Percentiles rank a stretch among this genome's conserved stretches.
Conservation (phyloP, 106 monocot species). For the Ottelia alismoides region DNA sequence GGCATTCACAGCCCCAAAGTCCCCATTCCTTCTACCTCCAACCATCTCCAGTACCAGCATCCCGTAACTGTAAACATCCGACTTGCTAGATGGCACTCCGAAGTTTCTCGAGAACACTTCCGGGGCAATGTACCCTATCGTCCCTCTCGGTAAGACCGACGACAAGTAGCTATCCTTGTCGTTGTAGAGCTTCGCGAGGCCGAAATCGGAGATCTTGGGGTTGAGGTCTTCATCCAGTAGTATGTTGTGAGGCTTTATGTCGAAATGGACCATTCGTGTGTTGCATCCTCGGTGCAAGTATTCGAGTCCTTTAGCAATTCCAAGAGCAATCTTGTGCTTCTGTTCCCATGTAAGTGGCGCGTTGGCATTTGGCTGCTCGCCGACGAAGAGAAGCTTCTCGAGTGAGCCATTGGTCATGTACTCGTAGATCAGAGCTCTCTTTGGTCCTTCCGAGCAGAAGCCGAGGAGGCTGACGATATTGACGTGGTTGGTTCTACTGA, state of each 20-base stretch:
- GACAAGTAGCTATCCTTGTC: background rate
- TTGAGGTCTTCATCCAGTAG: too few species aligned
- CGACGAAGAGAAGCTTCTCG: background rate
- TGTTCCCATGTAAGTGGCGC: background rate
- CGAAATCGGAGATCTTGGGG: slow-evolving; percentile 2
- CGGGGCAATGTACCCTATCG: background rate
- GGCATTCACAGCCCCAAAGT: too few species aligned
- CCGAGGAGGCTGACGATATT: background rate
- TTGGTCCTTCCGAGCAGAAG: background rate
- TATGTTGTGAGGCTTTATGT: slow-evolving; percentile 2
- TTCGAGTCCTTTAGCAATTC: background rate
- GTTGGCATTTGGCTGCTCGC: background rate
- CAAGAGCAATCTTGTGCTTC: background rate
- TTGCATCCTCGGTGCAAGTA: background rate
- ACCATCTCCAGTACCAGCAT: background rate
- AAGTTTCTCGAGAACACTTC: background rate
- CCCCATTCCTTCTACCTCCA: background rate
- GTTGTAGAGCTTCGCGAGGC: background rate
- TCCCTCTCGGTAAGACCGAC: background rate
- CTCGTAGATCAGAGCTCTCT: slow-evolving; percentile 1
- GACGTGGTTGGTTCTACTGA: background rate
- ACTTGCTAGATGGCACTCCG: background rate
- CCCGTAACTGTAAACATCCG: background rate
- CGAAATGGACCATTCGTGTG: background rate
- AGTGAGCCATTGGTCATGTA: slow-evolving; percentile 2